Conservation (phyloP, 805 yeast species). For the Suhomyces sp. region DNA sequence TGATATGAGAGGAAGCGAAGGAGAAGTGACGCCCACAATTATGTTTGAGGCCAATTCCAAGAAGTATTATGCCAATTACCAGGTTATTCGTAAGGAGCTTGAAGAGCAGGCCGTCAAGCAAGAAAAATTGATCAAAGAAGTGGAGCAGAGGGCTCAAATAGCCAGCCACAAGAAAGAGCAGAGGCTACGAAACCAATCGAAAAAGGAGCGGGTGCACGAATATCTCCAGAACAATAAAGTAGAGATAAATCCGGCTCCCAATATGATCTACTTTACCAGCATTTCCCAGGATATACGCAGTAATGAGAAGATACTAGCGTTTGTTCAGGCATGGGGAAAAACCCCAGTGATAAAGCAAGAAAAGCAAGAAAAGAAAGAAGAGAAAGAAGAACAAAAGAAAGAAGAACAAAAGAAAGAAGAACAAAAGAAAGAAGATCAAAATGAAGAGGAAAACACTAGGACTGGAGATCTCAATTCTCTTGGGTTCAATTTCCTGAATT, state of each 20-base stretch:
- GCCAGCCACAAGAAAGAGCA: constrained; percentile 4
- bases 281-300: constrained; percentile 10
- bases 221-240: constrained; percentile 8
- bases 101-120: constrained; percentile 26
- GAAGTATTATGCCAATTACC: constrained; percentile 21
- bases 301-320: constrained; percentile 8
- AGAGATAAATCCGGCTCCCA: constrained; percentile 14
- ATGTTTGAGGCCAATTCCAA: constrained; percentile 24
- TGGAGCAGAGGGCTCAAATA: neutral
- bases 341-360: constrained; percentile 6
- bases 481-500: constrained; percentile 6
- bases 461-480: constrained; percentile 11
- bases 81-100: constrained; percentile 18
- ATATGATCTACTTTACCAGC: constrained; percentile 12
- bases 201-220: constrained; percentile 1
- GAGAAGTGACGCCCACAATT: constrained; percentile 11
- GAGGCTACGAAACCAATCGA: neutral
- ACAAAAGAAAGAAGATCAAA: neutral
- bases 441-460: neutral
- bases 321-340: constrained; percentile 22
- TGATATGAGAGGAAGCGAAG: constrained; percentile 11
- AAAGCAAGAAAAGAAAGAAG: neutral
- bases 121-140: constrained; percentile 13
- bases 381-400: neutral
- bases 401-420: constrained; percentile 1